Evolutionary conservation across 176 grass and related monocot genomes (phyloP), one percentile per base, ranked within the genome.

Genomic region (Pontederia crassipes): DNA sequence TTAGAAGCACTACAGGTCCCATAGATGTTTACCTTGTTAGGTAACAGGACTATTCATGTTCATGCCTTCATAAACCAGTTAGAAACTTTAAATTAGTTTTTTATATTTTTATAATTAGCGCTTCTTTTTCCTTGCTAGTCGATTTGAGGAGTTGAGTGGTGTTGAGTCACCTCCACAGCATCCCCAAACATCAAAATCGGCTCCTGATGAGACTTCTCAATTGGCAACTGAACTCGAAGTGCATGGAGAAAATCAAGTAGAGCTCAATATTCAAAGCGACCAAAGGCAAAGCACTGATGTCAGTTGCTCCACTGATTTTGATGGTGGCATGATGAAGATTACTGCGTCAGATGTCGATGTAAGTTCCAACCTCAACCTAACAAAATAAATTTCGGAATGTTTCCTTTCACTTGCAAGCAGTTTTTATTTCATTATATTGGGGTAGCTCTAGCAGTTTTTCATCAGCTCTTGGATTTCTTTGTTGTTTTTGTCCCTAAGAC

Each of bases 1-100:
- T 98, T 75, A 75, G 87, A 77, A 98, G 93, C 81, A 83, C 79
- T 61, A 98, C 76, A 79, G 93, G 87, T 59, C 85, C 93, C 54
- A 79, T 92, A 67, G 84, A 92, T 89, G 62, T 98, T 66, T 98
- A 88, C 79, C 78, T 98, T 75, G 81, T 92, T 70, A 89, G 93
- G 93, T 98, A 81, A 66, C 59, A 12, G 53, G 15, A 51, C 28
- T 72, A 72, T 10, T 57, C 17, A 9, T 67, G 26, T 40, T 2
- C 12, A 55, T 10, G 6, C 4, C n/a, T 54, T 54, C 51, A 54
- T 54, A 54, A 14, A 54, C 14, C 7, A 54, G 51, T 8, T 54
- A 54, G 51, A 54, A 54, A 54, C 8, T 54, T 16, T 54, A 16
- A 12, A 15, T 54, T 5, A 53, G 4, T 12, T 7, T 46, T 48